These are phyloP conservation scores for Xylaria sp. DNA, from an alignment of 2,329 filamentous ascomycete genomes.

Conservation along the genomic window DNA sequence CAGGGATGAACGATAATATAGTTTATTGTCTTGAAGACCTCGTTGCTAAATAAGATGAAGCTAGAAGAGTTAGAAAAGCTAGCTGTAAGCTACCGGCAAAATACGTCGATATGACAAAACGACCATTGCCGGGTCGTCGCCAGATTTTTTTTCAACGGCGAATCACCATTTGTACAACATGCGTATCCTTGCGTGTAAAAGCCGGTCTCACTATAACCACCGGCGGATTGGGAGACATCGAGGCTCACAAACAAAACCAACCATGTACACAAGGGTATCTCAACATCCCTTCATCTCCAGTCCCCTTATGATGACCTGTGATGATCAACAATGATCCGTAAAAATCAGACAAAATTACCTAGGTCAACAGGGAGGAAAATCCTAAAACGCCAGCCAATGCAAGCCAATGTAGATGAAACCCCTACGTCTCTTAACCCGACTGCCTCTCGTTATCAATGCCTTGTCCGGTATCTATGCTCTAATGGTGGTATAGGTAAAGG, in stretches of 20 bases:
- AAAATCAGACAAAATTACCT: constrained; percentile 24
- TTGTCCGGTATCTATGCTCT: constrained; percentile 24
- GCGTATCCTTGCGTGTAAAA: constrained; percentile 12
- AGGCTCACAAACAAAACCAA: constrained; percentile 12
- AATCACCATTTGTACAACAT: constrained; percentile 11
- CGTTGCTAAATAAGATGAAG: constrained; percentile 3
- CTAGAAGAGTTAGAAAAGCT: no score
- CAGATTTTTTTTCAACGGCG: constrained; percentile 2
- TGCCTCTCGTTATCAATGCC: not conserved
- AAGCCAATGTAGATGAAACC: constrained; percentile 21
- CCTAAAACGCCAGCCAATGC: constrained; percentile 33
- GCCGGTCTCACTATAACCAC: constrained; percentile 1
- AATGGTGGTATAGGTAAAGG: constrained; percentile 17
- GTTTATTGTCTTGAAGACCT: not conserved
- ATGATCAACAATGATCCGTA: constrained; percentile 10
- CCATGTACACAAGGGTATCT: constrained; percentile 24
- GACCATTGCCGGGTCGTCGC: not conserved
- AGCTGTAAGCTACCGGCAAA: constrained; percentile 6
- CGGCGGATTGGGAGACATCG: not conserved
- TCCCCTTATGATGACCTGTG: not conserved
- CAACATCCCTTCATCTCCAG: constrained; percentile 16
- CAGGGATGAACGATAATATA: not conserved
- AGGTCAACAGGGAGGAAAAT: constrained; percentile 17
- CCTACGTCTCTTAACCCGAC: constrained; percentile 6
- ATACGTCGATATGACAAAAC: not conserved